phyloP scores from a whole-genome alignment of 345 rosid species.

The Pistacia atlantica region DNA sequence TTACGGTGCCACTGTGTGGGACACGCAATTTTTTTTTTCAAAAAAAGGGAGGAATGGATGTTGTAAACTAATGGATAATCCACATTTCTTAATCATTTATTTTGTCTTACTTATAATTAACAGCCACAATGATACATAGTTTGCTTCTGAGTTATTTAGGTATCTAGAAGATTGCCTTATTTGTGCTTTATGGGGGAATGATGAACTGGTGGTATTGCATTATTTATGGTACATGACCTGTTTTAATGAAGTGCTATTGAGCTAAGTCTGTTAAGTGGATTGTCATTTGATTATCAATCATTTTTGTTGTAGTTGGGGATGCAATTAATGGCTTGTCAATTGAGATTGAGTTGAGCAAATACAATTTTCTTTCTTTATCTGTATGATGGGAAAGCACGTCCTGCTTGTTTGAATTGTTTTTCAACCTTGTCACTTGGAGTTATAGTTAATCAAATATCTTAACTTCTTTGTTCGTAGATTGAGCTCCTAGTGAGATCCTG shows the following conservation, averaged over 20 bases:
- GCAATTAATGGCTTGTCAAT: neutral
- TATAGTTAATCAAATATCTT: neutral
- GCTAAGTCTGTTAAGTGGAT: neutral
- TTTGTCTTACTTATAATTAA: too few species aligned
- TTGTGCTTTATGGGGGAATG: too few species aligned
- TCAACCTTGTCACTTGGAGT: neutral
- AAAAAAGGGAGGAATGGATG: too few species aligned
- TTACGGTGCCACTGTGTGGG: too few species aligned
- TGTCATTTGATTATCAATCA: too few species aligned
- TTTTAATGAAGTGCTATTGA: neutral
- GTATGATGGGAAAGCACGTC: neutral
- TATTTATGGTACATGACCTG: too few species aligned
- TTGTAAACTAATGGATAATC: too few species aligned
- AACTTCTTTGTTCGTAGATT: neutral
- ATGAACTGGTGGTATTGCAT: too few species aligned
- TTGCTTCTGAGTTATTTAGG: neutral
- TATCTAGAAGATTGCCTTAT: neutral
- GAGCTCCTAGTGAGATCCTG: neutral
- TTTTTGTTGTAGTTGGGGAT: neutral
- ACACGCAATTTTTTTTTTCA: too few species aligned
- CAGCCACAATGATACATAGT: neutral
- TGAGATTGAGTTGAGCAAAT: neutral
- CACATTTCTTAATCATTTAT: too few species aligned
- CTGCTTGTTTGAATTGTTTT: neutral
- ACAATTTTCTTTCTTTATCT: neutral